Conservation (phyloP, 352 stramenopile species). For the Pythium rhizo-oryzae region DNA sequence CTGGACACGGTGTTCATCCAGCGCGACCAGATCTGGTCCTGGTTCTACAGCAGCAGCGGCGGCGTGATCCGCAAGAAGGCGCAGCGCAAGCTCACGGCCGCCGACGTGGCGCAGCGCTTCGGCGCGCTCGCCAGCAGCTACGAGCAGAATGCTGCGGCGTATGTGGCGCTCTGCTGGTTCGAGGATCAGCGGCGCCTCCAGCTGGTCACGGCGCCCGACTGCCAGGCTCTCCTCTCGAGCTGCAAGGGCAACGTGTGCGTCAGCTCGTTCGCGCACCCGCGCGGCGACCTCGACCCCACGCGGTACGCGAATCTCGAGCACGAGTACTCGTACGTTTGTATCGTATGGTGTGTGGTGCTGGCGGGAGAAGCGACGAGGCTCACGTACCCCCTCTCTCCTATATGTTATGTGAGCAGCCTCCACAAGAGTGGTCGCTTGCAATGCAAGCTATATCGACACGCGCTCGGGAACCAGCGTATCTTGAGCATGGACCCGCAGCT, state of each 20-base stretch:
- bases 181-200: conserved; percentile 54
- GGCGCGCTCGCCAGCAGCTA: conserved; percentile 32
- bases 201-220: conserved; percentile 51
- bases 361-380: neutral
- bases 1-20: conserved; percentile 77
- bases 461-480: conserved; percentile 62
- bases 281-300: conserved; percentile 62
- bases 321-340: conserved; percentile 59
- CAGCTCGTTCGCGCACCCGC: conserved; percentile 62
- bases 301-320: conserved; percentile 80
- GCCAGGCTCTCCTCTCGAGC: conserved; percentile 49
- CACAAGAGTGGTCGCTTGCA: conserved; percentile 62
- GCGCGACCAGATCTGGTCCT: conserved; percentile 80
- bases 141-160: conserved; percentile 23
- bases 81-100: conserved; percentile 48
- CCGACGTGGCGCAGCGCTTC: conserved; percentile 49
- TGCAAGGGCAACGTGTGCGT: conserved; percentile 44
- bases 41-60: conserved; percentile 59
- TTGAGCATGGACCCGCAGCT: conserved; percentile 72
- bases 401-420: conserved; percentile 37
- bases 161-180: conserved; percentile 67
- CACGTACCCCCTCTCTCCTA: too few relatives aligned
- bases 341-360: neutral
- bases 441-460: conserved; percentile 64
- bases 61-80: conserved; percentile 67